phyloP scores from a whole-genome alignment of 2,329 filamentous ascomycete species.

The Calonectria leucothoes region DNA sequence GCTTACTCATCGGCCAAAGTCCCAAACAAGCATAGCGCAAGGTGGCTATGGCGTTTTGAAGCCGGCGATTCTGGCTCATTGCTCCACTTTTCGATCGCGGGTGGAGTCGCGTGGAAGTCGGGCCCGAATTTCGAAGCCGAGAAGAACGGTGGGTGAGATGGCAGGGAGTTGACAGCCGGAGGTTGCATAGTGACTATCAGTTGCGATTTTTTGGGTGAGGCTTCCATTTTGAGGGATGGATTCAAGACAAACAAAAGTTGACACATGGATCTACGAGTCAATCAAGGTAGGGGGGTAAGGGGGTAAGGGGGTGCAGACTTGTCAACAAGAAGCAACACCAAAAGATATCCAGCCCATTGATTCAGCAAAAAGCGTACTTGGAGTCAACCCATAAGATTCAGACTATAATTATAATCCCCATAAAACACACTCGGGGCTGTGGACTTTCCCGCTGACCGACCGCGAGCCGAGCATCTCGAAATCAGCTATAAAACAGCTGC shows the following conservation, averaged over 20 bases:
- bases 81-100: not conserved
- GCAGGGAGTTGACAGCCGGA: no score
- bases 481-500: not conserved
- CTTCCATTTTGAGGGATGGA: not conserved
- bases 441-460: not conserved
- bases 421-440: not conserved
- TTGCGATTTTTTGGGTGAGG: not conserved
- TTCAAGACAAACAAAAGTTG: not conserved
- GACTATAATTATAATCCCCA: not conserved
- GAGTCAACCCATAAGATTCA: not conserved
- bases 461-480: not conserved
- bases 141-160: not conserved
- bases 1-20: conserved; percentile 1
- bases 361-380: accelerated
- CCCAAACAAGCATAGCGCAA: not conserved
- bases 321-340: not conserved
- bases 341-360: not conserved
- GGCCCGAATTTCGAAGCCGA: not conserved
- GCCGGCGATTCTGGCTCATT: not conserved
- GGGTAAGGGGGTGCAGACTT: not conserved
- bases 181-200: no score
- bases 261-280: not conserved
- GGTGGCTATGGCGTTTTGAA: not conserved
- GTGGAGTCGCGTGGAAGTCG: not conserved
- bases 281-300: not conserved